A percentile compares a stretch with the other conserved stretches of the same genome.
phyloP scores from a whole-genome alignment of 2,329 filamentous ascomycete species.

The Cladosporium cucumerinum region DNA sequence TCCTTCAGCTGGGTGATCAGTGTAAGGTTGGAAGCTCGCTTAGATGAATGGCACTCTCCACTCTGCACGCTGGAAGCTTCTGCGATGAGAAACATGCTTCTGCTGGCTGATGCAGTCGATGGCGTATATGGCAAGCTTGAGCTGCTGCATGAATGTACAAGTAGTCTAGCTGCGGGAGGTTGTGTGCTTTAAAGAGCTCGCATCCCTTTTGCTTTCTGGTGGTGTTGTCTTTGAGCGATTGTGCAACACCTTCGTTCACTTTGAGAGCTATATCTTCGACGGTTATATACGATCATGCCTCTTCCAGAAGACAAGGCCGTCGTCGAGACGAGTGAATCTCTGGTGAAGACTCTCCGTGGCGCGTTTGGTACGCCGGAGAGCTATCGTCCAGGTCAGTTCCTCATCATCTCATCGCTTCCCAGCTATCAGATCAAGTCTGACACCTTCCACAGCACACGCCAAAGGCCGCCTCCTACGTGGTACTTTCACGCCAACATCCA shows the following conservation, averaged over 20 bases:
- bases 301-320: conserved; percentile 21
- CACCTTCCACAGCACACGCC: conserved; percentile 47
- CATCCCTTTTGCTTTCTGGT: not conserved
- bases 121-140: not conserved
- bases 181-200: not conserved
- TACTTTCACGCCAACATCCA: conserved; percentile 49
- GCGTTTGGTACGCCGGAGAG: conserved; percentile 26
- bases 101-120: not conserved
- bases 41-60: not conserved
- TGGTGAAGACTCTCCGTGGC: conserved; percentile 25
- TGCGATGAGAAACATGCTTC: not conserved
- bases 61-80: not conserved
- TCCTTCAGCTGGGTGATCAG: not conserved
- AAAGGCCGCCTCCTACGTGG: conserved; percentile 53
- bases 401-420: not conserved
- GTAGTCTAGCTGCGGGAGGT: not conserved
- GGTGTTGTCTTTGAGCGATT: too few relatives aligned
- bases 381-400: conserved; percentile 25
- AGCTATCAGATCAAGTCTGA: conserved; percentile 7
- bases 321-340: conserved; percentile 22
- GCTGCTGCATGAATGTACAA: not conserved
- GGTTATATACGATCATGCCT: conserved; percentile 23
- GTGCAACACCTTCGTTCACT: not conserved
- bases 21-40: not conserved
- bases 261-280: not conserved